phyloP scores from a whole-genome alignment of 768 basidiomycete genomes.

The Mycena indigotica region DNA sequence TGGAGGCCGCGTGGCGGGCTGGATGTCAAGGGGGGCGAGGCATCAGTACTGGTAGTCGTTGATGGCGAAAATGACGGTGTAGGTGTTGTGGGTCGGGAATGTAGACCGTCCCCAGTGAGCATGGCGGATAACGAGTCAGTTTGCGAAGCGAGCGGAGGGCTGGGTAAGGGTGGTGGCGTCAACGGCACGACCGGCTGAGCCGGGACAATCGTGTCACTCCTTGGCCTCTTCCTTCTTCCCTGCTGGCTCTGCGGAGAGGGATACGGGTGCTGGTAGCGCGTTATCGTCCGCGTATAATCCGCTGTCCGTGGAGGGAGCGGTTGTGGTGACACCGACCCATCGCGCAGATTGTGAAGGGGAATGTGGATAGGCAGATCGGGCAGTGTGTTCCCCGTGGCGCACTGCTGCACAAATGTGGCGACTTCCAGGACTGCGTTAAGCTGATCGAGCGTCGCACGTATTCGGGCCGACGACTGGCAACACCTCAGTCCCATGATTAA shows the following conservation, averaged over 20 bases:
- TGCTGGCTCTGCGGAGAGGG: neutral
- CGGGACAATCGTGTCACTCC: neutral
- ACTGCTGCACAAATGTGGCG: conserved; percentile 84
- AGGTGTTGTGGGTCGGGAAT: too few relatives aligned
- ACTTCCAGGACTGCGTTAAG: conserved; percentile 88
- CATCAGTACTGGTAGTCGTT: neutral
- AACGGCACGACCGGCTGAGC: too few relatives aligned
- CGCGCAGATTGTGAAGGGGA: neutral
- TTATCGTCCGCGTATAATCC: conserved; percentile 40
- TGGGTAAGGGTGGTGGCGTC: too few relatives aligned
- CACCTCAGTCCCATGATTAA: too few relatives aligned
- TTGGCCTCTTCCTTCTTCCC: neutral
- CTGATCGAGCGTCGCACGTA: conserved; percentile 84
- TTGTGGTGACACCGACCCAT: neutral
- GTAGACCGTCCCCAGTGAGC: too few relatives aligned
- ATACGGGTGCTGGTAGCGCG: conserved; percentile 12
- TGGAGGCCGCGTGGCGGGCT: too few relatives aligned
- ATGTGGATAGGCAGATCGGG: conserved; percentile 64
- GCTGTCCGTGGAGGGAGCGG: conserved; percentile 49
- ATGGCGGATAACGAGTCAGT: too few relatives aligned
- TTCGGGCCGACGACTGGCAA: conserved; percentile 83
- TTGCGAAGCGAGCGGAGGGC: too few relatives aligned
- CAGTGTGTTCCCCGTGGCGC: conserved; percentile 86
- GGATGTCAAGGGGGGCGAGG: neutral
- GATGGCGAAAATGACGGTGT: neutral